A percentile compares a stretch with the other conserved stretches of the same genome.
phyloP scores from a whole-genome alignment of 345 rosid species.

The Sapria himalayana region DNA sequence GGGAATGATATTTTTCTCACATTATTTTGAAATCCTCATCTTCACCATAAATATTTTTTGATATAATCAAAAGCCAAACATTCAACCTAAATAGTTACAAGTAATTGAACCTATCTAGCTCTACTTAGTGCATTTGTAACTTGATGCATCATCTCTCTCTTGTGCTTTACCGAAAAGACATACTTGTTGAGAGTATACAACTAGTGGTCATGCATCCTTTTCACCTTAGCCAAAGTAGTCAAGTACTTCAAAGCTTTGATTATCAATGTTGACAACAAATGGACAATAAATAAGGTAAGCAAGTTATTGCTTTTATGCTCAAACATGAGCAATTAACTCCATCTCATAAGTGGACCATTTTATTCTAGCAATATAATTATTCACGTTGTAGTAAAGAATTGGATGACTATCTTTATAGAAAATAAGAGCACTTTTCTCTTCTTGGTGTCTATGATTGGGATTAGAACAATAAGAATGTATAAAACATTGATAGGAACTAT shows the following conservation, averaged over 20 bases:
- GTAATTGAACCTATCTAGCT: background rate
- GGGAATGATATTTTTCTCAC: constrained; percentile 1
- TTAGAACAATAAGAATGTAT: too few species aligned
- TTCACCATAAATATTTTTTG: constrained; percentile 1
- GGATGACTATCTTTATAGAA: too few species aligned
- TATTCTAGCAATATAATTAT: background rate
- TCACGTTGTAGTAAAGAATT: background rate
- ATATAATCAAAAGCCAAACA: constrained; percentile 1
- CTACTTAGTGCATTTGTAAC: constrained; percentile 1
- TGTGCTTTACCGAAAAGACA: background rate
- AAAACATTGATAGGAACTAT: too few species aligned
- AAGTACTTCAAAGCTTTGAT: background rate
- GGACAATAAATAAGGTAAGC: background rate
- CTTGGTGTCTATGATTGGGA: too few species aligned
- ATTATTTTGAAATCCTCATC: constrained; percentile 1
- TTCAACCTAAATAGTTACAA: background rate
- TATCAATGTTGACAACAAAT: background rate
- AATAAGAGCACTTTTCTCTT: too few species aligned
- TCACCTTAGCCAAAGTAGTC: background rate
- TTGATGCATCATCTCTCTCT: constrained; percentile 2
- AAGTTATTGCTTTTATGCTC: background rate
- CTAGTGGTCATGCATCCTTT: background rate
- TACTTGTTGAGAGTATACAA: background rate
- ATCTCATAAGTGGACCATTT: too few species aligned
- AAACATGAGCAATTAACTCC: background rate